phyloP scores from a whole-genome alignment of 768 basidiomycete species.

The Clitopilus passeckerianus region DNA sequence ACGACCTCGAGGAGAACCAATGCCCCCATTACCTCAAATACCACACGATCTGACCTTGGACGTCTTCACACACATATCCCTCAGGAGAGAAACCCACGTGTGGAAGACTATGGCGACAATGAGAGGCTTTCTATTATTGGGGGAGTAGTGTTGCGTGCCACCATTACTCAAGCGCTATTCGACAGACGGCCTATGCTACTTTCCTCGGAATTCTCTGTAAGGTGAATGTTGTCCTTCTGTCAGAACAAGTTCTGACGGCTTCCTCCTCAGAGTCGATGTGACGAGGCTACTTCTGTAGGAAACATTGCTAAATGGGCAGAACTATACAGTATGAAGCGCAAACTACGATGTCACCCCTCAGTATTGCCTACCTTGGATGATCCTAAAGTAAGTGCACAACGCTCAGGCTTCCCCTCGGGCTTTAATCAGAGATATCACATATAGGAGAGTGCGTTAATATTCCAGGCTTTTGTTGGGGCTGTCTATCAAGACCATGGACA shows the following conservation, averaged over 20 bases:
- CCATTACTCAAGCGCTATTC: constrained; percentile 43
- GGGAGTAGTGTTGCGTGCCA: constrained; percentile 37
- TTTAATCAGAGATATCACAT: neutral
- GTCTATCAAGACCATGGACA: neutral
- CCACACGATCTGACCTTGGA: constrained; percentile 51
- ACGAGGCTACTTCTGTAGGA: constrained; percentile 31
- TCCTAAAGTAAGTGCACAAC: neutral
- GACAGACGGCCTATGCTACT: constrained; percentile 44
- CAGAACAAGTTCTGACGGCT: neutral
- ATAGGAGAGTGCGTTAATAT: neutral
- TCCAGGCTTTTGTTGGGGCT: neutral
- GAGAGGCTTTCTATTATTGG: constrained; percentile 54
- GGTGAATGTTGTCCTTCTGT: constrained; percentile 14
- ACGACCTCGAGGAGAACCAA: constrained; percentile 1
- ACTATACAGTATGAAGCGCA: constrained; percentile 41
- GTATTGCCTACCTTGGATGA: constrained; percentile 8
- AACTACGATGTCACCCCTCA: constrained; percentile 39
- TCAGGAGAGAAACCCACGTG: constrained; percentile 36
- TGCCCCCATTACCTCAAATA: constrained; percentile 45
- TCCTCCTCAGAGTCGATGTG: constrained; percentile 21
- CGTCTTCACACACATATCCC: constrained; percentile 66
- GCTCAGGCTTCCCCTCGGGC: too few species aligned
- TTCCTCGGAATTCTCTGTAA: constrained; percentile 46
- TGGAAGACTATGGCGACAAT: constrained; percentile 46
- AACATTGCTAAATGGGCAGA: constrained; percentile 45